Evolutionary conservation across 495 filamentous ascomycete genomes (phyloP).

Genomic region (Hypoxylon fragiforme): DNA sequence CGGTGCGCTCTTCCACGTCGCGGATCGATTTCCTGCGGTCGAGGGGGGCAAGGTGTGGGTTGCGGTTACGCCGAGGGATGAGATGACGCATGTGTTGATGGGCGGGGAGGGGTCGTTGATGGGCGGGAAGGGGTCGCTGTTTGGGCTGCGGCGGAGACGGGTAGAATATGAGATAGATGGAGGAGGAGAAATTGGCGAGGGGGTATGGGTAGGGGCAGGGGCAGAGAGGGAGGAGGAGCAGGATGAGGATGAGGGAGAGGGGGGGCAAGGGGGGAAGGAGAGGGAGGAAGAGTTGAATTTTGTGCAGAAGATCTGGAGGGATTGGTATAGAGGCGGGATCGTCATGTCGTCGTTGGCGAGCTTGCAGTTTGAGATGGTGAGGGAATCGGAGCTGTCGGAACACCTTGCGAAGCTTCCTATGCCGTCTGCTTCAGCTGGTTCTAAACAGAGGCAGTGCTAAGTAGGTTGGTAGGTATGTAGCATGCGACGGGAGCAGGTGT

Average conservation of each 20-base stretch:
- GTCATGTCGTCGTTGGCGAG: constrained; percentile 39
- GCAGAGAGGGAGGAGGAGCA: too few species aligned
- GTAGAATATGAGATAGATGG: constrained; percentile 6
- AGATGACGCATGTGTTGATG: constrained; percentile 32
- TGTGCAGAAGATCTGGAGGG: constrained; percentile 47
- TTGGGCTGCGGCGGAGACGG: constrained; percentile 2
- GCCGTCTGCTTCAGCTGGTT: background rate
- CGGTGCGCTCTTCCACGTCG: constrained; percentile 45
- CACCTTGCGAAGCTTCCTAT: constrained; percentile 29
- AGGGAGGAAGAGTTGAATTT: constrained; percentile 32
- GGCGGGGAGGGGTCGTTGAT: constrained; percentile 19
- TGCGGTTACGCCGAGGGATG: constrained; percentile 38
- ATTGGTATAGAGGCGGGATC: constrained; percentile 41
- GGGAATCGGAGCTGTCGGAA: constrained; percentile 37
- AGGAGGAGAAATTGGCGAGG: too few species aligned
- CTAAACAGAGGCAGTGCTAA: background rate
- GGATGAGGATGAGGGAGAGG: too few species aligned
- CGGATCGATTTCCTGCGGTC: constrained; percentile 42
- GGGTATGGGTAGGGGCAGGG: too few species aligned
- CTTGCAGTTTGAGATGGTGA: constrained; percentile 42
- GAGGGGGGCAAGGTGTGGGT: constrained; percentile 34
- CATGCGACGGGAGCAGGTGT: too few species aligned
- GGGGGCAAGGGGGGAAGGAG: background rate
- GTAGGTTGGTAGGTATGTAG: too few species aligned
- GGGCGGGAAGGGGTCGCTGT: background rate